A percentile compares a stretch with the other conserved stretches of the same genome.
phyloP scores from a whole-genome alignment of 192 early-diverging fungal genomes.

The Linnemannia elongata region DNA sequence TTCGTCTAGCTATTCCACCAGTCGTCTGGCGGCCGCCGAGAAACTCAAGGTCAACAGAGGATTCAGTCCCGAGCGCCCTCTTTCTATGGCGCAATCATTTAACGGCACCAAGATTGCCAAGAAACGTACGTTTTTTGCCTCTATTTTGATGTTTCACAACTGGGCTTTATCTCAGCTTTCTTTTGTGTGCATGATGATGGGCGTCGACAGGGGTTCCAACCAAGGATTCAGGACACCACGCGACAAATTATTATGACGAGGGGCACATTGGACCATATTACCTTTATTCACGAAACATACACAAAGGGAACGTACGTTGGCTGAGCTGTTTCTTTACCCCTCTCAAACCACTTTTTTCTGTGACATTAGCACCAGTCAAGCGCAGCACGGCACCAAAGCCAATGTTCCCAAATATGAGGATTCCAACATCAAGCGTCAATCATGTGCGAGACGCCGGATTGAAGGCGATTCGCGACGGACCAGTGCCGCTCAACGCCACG shows the following conservation, averaged over 20 bases:
- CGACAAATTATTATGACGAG: neutral
- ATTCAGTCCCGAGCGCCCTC: constrained; percentile 41
- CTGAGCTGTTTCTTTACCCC: neutral
- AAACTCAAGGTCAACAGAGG: constrained; percentile 49
- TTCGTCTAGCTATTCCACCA: neutral
- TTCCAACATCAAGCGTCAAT: constrained; percentile 25
- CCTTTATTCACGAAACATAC: neutral
- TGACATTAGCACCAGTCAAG: constrained; percentile 33
- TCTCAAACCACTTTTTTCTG: neutral
- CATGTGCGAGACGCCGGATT: constrained; percentile 48
- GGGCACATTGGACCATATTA: neutral
- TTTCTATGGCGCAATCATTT: constrained; percentile 29
- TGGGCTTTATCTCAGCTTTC: neutral
- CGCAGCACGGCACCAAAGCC: constrained; percentile 25
- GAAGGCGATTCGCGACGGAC: constrained; percentile 52
- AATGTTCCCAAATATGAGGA: constrained; percentile 39
- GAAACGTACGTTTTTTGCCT: constrained; percentile 20
- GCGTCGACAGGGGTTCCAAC: neutral
- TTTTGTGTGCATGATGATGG: too few species aligned
- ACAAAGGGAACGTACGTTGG: neutral
- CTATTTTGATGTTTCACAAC: neutral
- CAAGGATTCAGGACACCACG: neutral
- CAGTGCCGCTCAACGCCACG: constrained; percentile 38
- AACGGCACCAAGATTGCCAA: constrained; percentile 40
- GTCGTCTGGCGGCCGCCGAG: constrained; percentile 41